These are phyloP conservation scores for Hydrangea macrophylla DNA, from an alignment of 148 eudicot species.

Conservation along the genomic window DNA sequence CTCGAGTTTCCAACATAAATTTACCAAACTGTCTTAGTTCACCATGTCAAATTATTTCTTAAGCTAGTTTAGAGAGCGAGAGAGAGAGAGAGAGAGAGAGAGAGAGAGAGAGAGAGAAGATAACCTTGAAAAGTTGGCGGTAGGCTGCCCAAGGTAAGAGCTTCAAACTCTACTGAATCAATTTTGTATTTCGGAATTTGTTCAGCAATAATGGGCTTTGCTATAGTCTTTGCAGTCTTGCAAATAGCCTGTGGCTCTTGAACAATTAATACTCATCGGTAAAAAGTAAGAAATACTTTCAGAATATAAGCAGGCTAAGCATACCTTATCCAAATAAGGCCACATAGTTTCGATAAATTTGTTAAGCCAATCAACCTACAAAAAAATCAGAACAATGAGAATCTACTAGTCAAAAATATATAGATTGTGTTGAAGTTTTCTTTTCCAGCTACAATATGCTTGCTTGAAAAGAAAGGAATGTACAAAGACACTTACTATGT, in stretches of 20 bases:
- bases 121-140: conserved; percentile 94
- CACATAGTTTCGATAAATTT: conserved; percentile 76
- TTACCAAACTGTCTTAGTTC: background rate
- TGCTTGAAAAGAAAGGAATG: background rate
- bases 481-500: background rate
- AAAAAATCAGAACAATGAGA: conserved; percentile 12
- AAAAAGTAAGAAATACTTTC: conserved; percentile 1
- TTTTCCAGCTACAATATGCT: background rate
- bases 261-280: conserved; percentile 17
- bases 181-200: conserved; percentile 89
- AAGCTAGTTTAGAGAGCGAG: background rate
- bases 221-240: conserved; percentile 66
- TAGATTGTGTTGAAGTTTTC: too few relatives aligned
- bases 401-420: background rate
- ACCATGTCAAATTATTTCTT: background rate
- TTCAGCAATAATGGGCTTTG: conserved; percentile 77
- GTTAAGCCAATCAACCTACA: conserved; percentile 93
- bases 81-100: background rate
- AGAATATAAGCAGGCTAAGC: background rate
- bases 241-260: conserved; percentile 68
- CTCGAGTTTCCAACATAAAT: background rate
- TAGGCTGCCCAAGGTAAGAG: conserved; percentile 69
- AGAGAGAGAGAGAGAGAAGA: conserved; percentile 8
- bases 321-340: conserved; percentile 95
- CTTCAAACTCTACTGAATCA: conserved; percentile 70